A percentile compares a stretch with the other conserved stretches of the same genome.
These are phyloP conservation scores for Plasmodium yoelii DNA, from an alignment of 169 alveolate species.

Conservation along the genomic window DNA sequence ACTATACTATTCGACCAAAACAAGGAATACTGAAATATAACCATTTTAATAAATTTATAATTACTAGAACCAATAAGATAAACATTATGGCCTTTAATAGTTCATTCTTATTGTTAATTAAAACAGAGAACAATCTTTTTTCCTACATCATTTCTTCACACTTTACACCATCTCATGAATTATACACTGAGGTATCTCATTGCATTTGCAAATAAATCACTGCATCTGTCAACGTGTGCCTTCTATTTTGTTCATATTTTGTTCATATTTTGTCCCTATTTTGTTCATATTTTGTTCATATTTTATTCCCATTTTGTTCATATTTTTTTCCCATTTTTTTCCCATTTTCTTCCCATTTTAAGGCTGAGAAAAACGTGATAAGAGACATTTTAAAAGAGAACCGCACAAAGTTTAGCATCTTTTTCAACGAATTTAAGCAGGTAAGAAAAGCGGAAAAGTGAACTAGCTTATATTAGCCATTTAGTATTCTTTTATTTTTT, in stretches of 20 bases:
- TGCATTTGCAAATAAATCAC: no score
- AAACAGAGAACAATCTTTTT: conserved; percentile 30
- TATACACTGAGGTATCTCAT: neutral
- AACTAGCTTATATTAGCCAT: no score
- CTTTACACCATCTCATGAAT: neutral
- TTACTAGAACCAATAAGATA: conserved; percentile 28
- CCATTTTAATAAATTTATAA: conserved; percentile 23
- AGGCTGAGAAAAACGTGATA: conserved; percentile 10
- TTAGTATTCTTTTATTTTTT: no score
- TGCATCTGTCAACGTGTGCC: no score
- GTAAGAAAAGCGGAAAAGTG: neutral
- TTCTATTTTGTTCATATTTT: no score
- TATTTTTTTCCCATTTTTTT: no score
- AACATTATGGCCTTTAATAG: conserved; percentile 3
- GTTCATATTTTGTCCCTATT: no score
- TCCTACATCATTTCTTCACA: conserved; percentile 50
- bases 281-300: no score
- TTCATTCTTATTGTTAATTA: conserved; percentile 25
- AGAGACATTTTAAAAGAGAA: conserved; percentile 49
- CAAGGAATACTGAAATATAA: conserved; percentile 42
- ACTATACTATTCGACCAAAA: conserved; percentile 23
- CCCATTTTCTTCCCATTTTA: no score
- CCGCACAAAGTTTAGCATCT: conserved; percentile 39
- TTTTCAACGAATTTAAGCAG: conserved; percentile 44
- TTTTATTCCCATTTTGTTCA: no score